Evolutionary conservation across 441 rosid species (phyloP).

Genomic region (Francoa sonchifolia): DNA sequence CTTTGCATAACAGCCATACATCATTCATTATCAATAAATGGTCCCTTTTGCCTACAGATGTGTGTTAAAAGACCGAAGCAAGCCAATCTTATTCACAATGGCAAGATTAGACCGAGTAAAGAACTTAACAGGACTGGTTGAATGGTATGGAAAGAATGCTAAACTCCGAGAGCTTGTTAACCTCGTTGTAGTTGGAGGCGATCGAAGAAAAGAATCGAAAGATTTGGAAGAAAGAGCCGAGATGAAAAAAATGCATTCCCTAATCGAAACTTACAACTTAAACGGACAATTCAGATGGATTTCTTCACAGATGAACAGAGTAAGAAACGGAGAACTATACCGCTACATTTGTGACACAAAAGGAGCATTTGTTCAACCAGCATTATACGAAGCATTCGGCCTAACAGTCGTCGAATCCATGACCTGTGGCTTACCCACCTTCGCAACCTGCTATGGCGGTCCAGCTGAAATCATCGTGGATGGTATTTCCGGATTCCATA

Average conservation of each 20-base stretch:
- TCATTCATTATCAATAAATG: not conserved
- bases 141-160: conserved; percentile 79
- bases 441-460: conserved; percentile 87
- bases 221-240: conserved; percentile 77
- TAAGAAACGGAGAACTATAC: conserved; percentile 79
- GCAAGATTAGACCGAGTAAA: conserved; percentile 92
- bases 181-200: conserved; percentile 88
- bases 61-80: conserved; percentile 55
- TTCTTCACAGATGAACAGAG: conserved; percentile 81
- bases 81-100: conserved; percentile 89
- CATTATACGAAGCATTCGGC: conserved; percentile 82
- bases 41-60: too few relatives aligned
- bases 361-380: conserved; percentile 93
- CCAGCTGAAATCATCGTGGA: conserved; percentile 90
- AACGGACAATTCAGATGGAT: conserved; percentile 92
- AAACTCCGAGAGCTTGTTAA: conserved; percentile 55
- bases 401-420: conserved; percentile 89
- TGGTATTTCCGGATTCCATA: conserved; percentile 78
- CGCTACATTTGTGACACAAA: conserved; percentile 69
- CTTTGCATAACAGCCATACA: too few relatives aligned
- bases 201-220: conserved; percentile 58
- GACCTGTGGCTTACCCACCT: conserved; percentile 91
- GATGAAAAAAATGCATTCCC: conserved; percentile 73
- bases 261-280: conserved; percentile 59
- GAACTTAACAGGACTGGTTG: conserved; percentile 78